These are phyloP conservation scores for Phylloporus rhodoxanthus DNA, from an alignment of 768 basidiomycete genomes.

Conservation along the genomic window DNA sequence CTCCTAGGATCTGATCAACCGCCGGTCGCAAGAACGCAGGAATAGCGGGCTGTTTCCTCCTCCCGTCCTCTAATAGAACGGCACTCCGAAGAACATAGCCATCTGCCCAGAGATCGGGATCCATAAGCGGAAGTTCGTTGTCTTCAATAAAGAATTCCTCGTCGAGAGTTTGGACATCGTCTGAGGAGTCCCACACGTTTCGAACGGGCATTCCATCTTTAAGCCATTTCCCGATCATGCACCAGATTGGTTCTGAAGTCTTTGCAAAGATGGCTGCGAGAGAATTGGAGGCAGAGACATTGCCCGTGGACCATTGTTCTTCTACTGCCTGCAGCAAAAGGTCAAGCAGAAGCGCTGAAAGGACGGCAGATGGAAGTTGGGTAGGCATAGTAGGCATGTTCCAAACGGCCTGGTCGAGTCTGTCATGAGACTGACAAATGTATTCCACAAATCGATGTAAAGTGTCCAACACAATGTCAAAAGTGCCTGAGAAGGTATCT, in stretches of 20 bases:
- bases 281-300: slow-evolving; percentile 45
- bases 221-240: slow-evolving; percentile 67
- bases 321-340: slow-evolving; percentile 53
- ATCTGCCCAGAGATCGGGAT: slow-evolving; percentile 77
- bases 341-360: slow-evolving; percentile 59
- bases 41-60: slow-evolving; percentile 29
- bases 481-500: slow-evolving; percentile 52
- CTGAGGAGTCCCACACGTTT: slow-evolving; percentile 26
- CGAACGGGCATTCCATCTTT: slow-evolving; percentile 61
- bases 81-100: slow-evolving; percentile 56
- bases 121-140: slow-evolving; percentile 55
- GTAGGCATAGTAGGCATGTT: slow-evolving; percentile 36
- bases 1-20: slow-evolving; percentile 52
- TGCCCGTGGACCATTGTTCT: slow-evolving; percentile 53
- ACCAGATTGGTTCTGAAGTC: slow-evolving; percentile 69
- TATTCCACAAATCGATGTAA: slow-evolving; percentile 32
- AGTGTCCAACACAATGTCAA: slow-evolving; percentile 50
- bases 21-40: slow-evolving; percentile 61
- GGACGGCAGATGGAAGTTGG: slow-evolving; percentile 43
- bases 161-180: slow-evolving; percentile 35
- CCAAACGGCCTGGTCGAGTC: slow-evolving; percentile 33
- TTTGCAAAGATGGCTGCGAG: slow-evolving; percentile 58
- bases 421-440: slow-evolving; percentile 27
- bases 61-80: slow-evolving; percentile 22
- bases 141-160: slow-evolving; percentile 81